Evolutionary conservation across 495 filamentous ascomycete genomes (phyloP).

Genomic region (Penicillium fimorum): DNA sequence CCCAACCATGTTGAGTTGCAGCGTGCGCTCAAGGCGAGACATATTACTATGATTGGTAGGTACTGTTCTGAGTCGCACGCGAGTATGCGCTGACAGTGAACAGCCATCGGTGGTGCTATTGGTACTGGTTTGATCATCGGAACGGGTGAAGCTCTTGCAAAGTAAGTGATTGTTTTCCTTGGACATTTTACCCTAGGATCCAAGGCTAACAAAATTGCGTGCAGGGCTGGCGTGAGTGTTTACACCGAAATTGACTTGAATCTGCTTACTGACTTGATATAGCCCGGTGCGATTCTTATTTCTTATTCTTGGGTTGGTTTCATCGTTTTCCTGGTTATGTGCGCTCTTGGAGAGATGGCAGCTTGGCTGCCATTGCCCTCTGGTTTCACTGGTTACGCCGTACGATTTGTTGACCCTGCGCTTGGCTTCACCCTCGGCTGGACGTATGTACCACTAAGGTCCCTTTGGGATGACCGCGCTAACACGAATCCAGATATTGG

Average conservation of each 20-base stretch:
- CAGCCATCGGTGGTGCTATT: slow-evolving; percentile 84
- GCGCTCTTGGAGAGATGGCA: slow-evolving; percentile 67
- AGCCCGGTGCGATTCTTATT: slow-evolving; percentile 72
- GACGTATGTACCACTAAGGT: slow-evolving; percentile 38
- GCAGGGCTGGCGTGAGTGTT: slow-evolving; percentile 41
- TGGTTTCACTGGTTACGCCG: slow-evolving; percentile 61
- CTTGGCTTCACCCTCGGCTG: slow-evolving; percentile 68
- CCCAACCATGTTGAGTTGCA: slow-evolving; percentile 50
- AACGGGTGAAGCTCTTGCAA: slow-evolving; percentile 56
- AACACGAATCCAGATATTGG: slow-evolving; percentile 44
- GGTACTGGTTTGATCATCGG: slow-evolving; percentile 70
- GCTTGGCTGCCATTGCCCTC: slow-evolving; percentile 61
- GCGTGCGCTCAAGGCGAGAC: slow-evolving; percentile 69
- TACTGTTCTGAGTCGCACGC: background rate
- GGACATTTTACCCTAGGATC: background rate
- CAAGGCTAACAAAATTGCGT: background rate
- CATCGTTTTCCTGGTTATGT: slow-evolving; percentile 65
- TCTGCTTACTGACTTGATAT: slow-evolving; percentile 30
- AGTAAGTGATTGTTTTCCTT: background rate
- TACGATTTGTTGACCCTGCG: slow-evolving; percentile 63
- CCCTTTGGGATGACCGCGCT: background rate
- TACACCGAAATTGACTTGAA: background rate
- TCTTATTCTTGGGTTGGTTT: slow-evolving; percentile 62
- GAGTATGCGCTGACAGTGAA: slow-evolving; percentile 4
- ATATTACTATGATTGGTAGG: slow-evolving; percentile 77